Base-by-base conservation (phyloP, 257 asterid species). In the Cruciata laevipes region DNA sequence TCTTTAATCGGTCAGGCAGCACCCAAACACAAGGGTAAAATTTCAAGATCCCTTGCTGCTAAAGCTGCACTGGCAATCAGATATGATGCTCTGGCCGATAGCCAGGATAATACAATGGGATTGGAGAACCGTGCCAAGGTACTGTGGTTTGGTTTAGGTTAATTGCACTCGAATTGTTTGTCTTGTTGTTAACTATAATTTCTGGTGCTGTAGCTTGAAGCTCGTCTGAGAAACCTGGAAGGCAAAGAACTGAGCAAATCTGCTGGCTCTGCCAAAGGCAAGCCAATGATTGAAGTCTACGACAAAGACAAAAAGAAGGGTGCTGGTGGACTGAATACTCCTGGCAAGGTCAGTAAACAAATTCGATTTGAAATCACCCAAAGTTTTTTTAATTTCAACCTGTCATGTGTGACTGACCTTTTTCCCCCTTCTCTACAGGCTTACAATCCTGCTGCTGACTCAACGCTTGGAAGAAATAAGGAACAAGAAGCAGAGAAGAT, bases 1-100 rank as follows among this genome's bases (percentile, higher is more conserved):
- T 91, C 98, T 69, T 77, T 91, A 63, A 85, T 91, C 68, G 96
- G 96, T 52, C 98, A 89, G 77, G 98, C 98, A 27, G 98, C 98
- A 42, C 91, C 95, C 3, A 90, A 88, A 80, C 89, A 88, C 69
- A 91, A 90, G 90, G 97, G 95, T 77, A 88, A 88, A 84, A 86
- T 91, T 56, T 83, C 97, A 10, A 79, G 97, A 24, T 86, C 96
- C 42, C 95, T 91, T 18, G 97, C 97, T 21, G 87, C 96, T 40
- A 88, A 88, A 76, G 81, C 96, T 77, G 96, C 95, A 8, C 66
- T 91, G 77, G 95, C 96, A 5, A 83, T 91, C 74, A 83, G 96
- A 57, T 89, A 76, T 51, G 95, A 89, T 78, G 96, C 97, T 67
- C 89, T 90, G 52, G 95, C 89, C 49, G 97, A 90, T 40, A 75